A percentile compares a stretch with the other conserved stretches of the same genome.
Evolutionary conservation across 495 filamentous ascomycete genomes (phyloP).

Genomic region (Beverwykella pulmonaria): DNA sequence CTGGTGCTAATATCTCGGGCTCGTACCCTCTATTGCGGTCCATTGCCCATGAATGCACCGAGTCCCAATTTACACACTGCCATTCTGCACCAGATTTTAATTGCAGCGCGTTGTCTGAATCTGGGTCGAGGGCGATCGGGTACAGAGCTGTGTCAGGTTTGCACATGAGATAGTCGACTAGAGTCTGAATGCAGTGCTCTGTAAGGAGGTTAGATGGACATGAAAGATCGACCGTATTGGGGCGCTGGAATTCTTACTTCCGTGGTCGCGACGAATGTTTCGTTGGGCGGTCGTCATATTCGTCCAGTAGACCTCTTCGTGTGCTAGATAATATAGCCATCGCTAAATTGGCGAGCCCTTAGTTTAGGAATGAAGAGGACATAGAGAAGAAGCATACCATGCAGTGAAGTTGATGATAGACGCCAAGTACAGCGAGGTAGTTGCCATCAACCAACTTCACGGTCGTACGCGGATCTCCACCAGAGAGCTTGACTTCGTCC

Average conservation of each 20-base stretch:
- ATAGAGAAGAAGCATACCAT: slow-evolving; percentile 2
- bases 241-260: slow-evolving; percentile 2
- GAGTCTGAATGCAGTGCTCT: slow-evolving; percentile 17
- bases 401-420: slow-evolving; percentile 24
- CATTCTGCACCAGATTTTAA: background rate
- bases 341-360: background rate
- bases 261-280: background rate
- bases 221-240: background rate
- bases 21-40: background rate
- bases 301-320: slow-evolving; percentile 4
- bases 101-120: background rate
- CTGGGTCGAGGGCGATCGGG: slow-evolving; percentile 4
- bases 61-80: slow-evolving; percentile 20
- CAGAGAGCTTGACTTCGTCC: background rate
- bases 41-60: slow-evolving; percentile 10
- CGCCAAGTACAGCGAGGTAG: slow-evolving; percentile 11
- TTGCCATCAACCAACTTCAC: slow-evolving; percentile 12
- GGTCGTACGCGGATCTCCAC: background rate
- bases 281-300: slow-evolving; percentile 2
- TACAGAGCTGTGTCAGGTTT: slow-evolving; percentile 11
- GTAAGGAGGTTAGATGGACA: background rate
- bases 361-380: background rate
- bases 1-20: slow-evolving; percentile 3
- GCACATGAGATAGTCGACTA: slow-evolving; percentile 13
- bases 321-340: slow-evolving; percentile 8